Conservation (phyloP, 805 yeast species). For the Ogataea polymorpha region DNA sequence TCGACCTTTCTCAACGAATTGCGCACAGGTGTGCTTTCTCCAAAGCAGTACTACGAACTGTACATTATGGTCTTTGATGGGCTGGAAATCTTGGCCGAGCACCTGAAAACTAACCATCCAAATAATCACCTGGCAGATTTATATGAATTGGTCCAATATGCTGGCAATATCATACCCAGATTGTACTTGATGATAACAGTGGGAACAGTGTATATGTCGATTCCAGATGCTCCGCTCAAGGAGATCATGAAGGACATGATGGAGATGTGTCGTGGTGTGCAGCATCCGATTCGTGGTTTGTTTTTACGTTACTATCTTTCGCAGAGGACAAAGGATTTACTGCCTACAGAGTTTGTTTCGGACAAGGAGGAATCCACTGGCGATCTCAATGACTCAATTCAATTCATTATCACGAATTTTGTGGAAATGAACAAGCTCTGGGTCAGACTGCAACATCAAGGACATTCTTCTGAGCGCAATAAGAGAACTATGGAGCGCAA, state of each 20-base stretch:
- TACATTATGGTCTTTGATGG: slow-evolving; percentile 85
- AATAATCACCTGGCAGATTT: slow-evolving; percentile 78
- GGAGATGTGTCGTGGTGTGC: slow-evolving; percentile 97
- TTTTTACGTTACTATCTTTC: slow-evolving; percentile 86
- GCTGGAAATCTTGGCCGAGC: slow-evolving; percentile 61
- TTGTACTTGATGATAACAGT: slow-evolving; percentile 92
- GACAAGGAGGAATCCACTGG: slow-evolving; percentile 27
- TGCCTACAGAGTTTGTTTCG: slow-evolving; percentile 39
- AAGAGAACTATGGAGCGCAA: slow-evolving; percentile 76
- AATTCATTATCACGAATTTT: slow-evolving; percentile 80
- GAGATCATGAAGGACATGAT: slow-evolving; percentile 94
- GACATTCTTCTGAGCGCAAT: slow-evolving; percentile 78
- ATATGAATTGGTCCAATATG: slow-evolving; percentile 92
- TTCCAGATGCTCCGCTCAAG: slow-evolving; percentile 71
- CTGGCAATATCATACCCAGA: slow-evolving; percentile 90
- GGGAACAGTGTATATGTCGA: slow-evolving; percentile 82
- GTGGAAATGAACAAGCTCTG: slow-evolving; percentile 97
- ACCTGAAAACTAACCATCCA: slow-evolving; percentile 64
- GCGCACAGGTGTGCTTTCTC: slow-evolving; percentile 70
- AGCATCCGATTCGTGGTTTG: slow-evolving; percentile 89
- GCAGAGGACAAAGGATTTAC: slow-evolving; percentile 71
- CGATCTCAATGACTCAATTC: slow-evolving; percentile 62
- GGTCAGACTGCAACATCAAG: slow-evolving; percentile 96
- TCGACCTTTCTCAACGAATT: slow-evolving; percentile 78
- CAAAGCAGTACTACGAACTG: slow-evolving; percentile 90